Conservation (phyloP, 2,329 filamentous ascomycete genomes). For the Alternaria triticina region DNA sequence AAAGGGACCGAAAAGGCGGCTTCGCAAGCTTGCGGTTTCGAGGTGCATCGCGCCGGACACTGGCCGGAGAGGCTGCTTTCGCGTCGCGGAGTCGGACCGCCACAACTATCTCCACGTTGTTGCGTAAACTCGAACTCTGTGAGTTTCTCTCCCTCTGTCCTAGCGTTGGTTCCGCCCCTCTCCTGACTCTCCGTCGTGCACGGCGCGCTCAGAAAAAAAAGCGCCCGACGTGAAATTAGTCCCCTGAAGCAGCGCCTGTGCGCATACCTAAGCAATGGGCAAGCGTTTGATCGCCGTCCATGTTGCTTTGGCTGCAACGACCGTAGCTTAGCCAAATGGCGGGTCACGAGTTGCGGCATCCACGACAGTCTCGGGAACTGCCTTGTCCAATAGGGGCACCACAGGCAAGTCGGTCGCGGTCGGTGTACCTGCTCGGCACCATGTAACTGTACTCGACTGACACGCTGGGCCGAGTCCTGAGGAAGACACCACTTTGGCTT, state of each 20-base stretch:
- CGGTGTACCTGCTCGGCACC: conserved; percentile 33
- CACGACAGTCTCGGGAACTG: conserved; percentile 30
- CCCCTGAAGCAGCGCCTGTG: conserved; percentile 39
- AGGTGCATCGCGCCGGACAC: conserved; percentile 20
- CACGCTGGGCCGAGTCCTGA: background rate
- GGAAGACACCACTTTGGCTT: background rate
- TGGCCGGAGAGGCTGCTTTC: conserved; percentile 19
- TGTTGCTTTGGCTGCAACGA: conserved; percentile 32
- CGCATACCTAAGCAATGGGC: conserved; percentile 41
- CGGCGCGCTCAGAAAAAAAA: conserved; percentile 21
- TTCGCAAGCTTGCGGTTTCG: conserved; percentile 7
- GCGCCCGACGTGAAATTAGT: conserved; percentile 35
- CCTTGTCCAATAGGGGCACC: conserved; percentile 21
- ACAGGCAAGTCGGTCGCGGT: conserved; percentile 13
- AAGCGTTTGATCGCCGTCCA: conserved; percentile 50
- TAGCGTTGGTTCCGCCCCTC: conserved; percentile 29
- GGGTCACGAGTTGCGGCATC: conserved; percentile 28
- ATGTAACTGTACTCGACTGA: conserved; percentile 19
- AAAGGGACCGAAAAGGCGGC: conserved; percentile 23
- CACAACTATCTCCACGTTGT: conserved; percentile 28
- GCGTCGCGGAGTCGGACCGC: conserved; percentile 29
- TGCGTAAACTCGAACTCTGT: conserved; percentile 26
- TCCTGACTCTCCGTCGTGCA: conserved; percentile 24
- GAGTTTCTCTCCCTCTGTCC: conserved; percentile 9
- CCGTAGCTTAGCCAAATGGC: conserved; percentile 34